These are phyloP conservation scores for Clitoria ternatea DNA, from an alignment of 306 rosid species.

Conservation along the genomic window DNA sequence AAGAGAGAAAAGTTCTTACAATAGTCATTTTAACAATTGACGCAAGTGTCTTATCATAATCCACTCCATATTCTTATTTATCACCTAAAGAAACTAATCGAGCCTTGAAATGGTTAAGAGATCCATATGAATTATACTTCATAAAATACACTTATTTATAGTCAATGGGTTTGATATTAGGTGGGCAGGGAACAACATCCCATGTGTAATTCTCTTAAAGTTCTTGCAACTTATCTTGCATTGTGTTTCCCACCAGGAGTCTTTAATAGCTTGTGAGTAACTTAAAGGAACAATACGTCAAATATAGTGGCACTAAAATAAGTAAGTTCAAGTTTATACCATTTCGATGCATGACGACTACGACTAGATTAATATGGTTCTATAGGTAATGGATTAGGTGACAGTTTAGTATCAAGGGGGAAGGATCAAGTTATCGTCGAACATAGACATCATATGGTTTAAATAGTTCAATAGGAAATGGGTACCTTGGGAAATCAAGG, in stretches of 20 bases:
- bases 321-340: background rate
- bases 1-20: background rate
- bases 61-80: background rate
- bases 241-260: background rate
- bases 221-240: background rate
- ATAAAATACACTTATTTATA: background rate
- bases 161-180: background rate
- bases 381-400: background rate
- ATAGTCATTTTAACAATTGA: background rate
- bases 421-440: background rate
- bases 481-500: background rate
- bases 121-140: background rate
- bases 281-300: background rate
- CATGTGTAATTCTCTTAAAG: background rate
- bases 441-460: background rate
- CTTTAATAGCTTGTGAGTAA: background rate
- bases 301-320: background rate
- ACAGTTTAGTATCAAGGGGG: background rate
- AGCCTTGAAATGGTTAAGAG: background rate
- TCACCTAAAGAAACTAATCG: background rate
- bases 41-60: background rate
- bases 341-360: background rate
- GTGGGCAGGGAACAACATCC: background rate
- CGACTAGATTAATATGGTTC: background rate
- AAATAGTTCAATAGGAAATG: background rate